A percentile compares a stretch with the other conserved stretches of the same genome.
phyloP scores from a whole-genome alignment of 2,329 filamentous ascomycete genomes.

The Calonectria montana region DNA sequence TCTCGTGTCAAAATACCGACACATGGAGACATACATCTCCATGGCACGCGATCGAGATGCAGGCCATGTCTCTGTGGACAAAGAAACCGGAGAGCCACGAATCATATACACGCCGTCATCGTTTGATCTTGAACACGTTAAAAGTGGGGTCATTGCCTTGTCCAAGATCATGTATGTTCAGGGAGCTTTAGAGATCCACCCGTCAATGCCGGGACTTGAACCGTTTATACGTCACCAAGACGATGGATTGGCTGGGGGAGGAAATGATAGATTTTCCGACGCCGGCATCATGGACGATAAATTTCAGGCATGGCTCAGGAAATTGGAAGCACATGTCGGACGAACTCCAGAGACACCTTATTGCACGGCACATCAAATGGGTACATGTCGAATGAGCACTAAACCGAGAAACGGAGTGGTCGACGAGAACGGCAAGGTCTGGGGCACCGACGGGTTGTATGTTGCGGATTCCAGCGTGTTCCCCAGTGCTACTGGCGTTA shows the following conservation, averaged over 20 bases:
- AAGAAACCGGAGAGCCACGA: slow-evolving; percentile 1
- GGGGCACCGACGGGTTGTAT: slow-evolving; percentile 70
- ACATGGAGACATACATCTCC: slow-evolving; percentile 15
- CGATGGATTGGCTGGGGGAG: neutral
- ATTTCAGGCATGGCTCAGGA: slow-evolving; percentile 59
- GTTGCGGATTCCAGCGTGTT: slow-evolving; percentile 78
- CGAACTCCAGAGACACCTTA: slow-evolving; percentile 57
- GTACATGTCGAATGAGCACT: slow-evolving; percentile 74
- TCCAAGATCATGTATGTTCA: slow-evolving; percentile 78
- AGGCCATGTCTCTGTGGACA: slow-evolving; percentile 11
- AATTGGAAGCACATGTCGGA: neutral
- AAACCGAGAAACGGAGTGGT: slow-evolving; percentile 61
- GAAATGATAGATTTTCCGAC: slow-evolving; percentile 53
- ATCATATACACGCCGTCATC: slow-evolving; percentile 69
- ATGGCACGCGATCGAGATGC: slow-evolving; percentile 18
- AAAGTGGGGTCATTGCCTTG: slow-evolving; percentile 74
- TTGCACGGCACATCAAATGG: slow-evolving; percentile 79
- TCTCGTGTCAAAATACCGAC: neutral
- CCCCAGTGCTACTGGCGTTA: slow-evolving; percentile 76
- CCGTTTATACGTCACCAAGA: slow-evolving; percentile 62
- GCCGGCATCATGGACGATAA: slow-evolving; percentile 37
- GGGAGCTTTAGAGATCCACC: slow-evolving; percentile 79
- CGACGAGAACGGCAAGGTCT: slow-evolving; percentile 64
- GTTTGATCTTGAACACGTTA: slow-evolving; percentile 74
- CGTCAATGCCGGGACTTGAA: slow-evolving; percentile 67